phyloP scores from a whole-genome alignment of 2,329 filamentous ascomycete genomes.

The Orbilia oligospora region DNA sequence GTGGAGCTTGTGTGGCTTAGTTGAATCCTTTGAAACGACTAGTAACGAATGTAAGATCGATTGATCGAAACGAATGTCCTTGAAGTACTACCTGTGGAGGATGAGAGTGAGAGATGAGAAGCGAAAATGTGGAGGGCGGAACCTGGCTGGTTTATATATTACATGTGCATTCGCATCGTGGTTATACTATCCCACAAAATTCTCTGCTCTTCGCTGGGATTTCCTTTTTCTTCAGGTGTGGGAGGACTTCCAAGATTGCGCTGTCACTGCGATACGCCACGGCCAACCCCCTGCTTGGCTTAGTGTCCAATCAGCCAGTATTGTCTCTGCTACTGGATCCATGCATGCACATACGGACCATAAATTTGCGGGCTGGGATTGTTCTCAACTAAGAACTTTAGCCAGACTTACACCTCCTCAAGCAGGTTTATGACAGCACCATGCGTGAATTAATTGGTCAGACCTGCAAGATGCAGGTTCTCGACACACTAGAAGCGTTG shows the following conservation, averaged over 20 bases:
- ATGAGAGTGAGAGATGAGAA: constrained; percentile 37
- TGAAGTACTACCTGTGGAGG: constrained; percentile 31
- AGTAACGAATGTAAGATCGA: constrained; percentile 60
- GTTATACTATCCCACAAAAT: not conserved
- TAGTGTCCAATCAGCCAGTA: constrained; percentile 32
- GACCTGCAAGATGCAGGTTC: constrained; percentile 49
- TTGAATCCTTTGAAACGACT: constrained; percentile 45
- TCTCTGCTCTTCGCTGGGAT: constrained; percentile 25
- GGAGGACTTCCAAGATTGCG: constrained; percentile 51
- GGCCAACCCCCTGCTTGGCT: constrained; percentile 37
- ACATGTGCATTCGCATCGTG: constrained; percentile 49
- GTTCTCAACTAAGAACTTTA: constrained; percentile 28
- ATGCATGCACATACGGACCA: constrained; percentile 46
- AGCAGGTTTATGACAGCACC: constrained; percentile 50
- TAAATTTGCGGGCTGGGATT: constrained; percentile 53
- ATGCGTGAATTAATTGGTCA: constrained; percentile 57
- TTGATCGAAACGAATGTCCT: constrained; percentile 60
- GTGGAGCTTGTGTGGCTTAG: constrained; percentile 30
- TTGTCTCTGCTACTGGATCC: constrained; percentile 24
- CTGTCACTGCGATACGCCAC: constrained; percentile 39
- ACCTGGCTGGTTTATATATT: constrained; percentile 38
- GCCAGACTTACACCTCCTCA: constrained; percentile 19
- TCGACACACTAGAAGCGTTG: constrained; percentile 52
- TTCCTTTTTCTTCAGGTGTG: constrained; percentile 50
- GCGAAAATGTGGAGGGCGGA: constrained; percentile 46